These are phyloP conservation scores for Clausena lansium DNA, from an alignment of 345 rosid species.

Conservation along the genomic window DNA sequence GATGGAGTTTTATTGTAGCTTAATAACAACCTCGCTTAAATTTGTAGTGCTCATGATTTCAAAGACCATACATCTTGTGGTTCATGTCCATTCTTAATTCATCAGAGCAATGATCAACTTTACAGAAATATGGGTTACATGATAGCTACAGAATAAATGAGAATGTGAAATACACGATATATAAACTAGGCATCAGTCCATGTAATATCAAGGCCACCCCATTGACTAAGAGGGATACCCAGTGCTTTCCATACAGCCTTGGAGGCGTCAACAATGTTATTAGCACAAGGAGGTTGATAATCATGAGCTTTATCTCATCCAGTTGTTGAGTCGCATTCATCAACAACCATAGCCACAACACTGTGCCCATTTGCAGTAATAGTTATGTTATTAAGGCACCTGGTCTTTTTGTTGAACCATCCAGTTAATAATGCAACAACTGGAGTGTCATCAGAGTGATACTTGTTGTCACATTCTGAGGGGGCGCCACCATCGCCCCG, in stretches of 20 bases:
- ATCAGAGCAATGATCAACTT: not conserved
- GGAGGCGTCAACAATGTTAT: slow-evolving; percentile 32
- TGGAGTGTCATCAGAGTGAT: slow-evolving; percentile 19
- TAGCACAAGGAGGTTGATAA: slow-evolving; percentile 29
- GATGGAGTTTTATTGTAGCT: slow-evolving; percentile 34
- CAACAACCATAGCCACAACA: slow-evolving; percentile 33
- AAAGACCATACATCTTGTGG: not conserved
- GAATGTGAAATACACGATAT: not conserved
- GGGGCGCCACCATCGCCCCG: slow-evolving; percentile 22
- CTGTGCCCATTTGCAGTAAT: slow-evolving; percentile 25
- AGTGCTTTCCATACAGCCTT: slow-evolving; percentile 35
- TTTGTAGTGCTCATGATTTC: slow-evolving; percentile 16
- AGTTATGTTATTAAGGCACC: slow-evolving; percentile 27
- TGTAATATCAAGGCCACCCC: slow-evolving; percentile 29
- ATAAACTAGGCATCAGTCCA: slow-evolving; percentile 31
- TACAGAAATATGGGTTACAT: not conserved
- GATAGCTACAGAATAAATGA: not conserved
- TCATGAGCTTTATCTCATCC: slow-evolving; percentile 26
- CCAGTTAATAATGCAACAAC: slow-evolving; percentile 34
- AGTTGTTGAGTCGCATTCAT: slow-evolving; percentile 32
- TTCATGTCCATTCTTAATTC: not conserved
- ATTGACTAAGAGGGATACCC: slow-evolving; percentile 20
- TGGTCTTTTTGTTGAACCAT: slow-evolving; percentile 21
- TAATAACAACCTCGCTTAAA: slow-evolving; percentile 12
- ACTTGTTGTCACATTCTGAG: slow-evolving; percentile 19